Conservation (phyloP, 2,329 filamentous ascomycete species). For the Berkeleyomyces rouxiae region DNA sequence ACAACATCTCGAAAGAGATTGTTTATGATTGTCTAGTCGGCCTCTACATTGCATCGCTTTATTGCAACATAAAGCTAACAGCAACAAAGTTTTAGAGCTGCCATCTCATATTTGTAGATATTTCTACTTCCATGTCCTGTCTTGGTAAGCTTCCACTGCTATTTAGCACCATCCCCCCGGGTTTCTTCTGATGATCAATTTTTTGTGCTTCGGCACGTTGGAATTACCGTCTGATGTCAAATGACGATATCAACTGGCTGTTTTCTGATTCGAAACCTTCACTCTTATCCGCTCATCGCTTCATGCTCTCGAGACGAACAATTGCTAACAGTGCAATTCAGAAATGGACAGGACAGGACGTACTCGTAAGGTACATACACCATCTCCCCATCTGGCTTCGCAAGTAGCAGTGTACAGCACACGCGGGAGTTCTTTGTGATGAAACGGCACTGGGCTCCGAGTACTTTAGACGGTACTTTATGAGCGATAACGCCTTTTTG, state of each 20-base stretch:
- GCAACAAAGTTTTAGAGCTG: conserved; percentile 7
- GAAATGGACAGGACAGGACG: conserved; percentile 15
- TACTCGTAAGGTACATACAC: conserved; percentile 11
- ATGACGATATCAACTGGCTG: conserved; percentile 75
- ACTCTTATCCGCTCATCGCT: not conserved
- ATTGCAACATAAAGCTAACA: not conserved
- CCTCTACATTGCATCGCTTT: not conserved
- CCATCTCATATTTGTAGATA: conserved; percentile 5
- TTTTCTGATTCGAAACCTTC: conserved; percentile 43
- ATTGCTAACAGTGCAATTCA: conserved; percentile 21
- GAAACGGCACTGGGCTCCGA: conserved; percentile 98
- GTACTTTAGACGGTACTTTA: conserved; percentile 26
- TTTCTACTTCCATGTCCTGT: conserved; percentile 1
- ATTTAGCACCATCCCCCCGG: not conserved
- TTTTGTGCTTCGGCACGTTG: conserved; percentile 50
- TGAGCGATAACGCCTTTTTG: conserved; percentile 81
- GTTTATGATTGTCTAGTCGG: conserved; percentile 1
- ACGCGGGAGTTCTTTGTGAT: conserved; percentile 38
- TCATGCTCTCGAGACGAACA: not conserved
- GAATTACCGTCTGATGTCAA: conserved; percentile 85
- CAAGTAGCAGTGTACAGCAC: not conserved
- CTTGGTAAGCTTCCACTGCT: conserved; percentile 8
- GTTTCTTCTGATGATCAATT: conserved; percentile 38
- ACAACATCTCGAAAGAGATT: conserved; percentile 25
- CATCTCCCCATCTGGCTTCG: conserved; percentile 13